These are phyloP conservation scores for Trifolium subterraneum DNA, from an alignment of 306 rosid species.

Conservation along the genomic window DNA sequence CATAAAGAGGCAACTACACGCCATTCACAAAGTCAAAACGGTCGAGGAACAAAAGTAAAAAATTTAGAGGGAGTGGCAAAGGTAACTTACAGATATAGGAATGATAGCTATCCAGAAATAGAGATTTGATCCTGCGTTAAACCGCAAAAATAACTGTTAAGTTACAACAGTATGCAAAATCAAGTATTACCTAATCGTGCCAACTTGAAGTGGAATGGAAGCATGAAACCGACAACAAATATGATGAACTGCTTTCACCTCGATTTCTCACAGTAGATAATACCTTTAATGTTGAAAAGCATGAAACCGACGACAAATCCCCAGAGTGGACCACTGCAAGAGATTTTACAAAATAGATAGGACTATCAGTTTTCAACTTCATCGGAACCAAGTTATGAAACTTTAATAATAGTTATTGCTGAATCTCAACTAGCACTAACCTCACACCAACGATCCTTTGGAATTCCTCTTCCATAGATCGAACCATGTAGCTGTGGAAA, in stretches of 20 bases:
- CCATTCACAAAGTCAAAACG: conserved; percentile 16
- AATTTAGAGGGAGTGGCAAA: conserved; percentile 25
- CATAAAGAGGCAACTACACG: conserved; percentile 1
- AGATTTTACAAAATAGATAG: conserved; percentile 43
- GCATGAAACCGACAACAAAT: too few species aligned
- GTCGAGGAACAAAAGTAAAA: neutral
- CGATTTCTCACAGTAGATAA: conserved; percentile 22
- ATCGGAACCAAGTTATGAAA: conserved; percentile 25
- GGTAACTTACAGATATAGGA: conserved; percentile 75
- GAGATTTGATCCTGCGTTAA: conserved; percentile 83
- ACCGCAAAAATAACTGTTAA: conserved; percentile 33
- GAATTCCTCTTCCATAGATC: conserved; percentile 99
- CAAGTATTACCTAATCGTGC: conserved; percentile 26
- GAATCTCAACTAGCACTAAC: conserved; percentile 48
- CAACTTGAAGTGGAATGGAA: too few species aligned
- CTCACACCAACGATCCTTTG: conserved; percentile 98
- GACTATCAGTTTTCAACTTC: conserved; percentile 37
- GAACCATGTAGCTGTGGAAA: conserved; percentile 97
- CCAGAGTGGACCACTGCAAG: conserved; percentile 88
- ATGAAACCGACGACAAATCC: conserved; percentile 96
- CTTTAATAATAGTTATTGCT: conserved; percentile 23
- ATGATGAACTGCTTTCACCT: conserved; percentile 7
- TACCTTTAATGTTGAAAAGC: conserved; percentile 95
- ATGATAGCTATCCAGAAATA: conserved; percentile 97
- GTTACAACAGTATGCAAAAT: conserved; percentile 38